Percentiles rank a stretch among this genome's conserved stretches.
Conservation (phyloP, 345 rosid genomes). For the Salix caprea region DNA sequence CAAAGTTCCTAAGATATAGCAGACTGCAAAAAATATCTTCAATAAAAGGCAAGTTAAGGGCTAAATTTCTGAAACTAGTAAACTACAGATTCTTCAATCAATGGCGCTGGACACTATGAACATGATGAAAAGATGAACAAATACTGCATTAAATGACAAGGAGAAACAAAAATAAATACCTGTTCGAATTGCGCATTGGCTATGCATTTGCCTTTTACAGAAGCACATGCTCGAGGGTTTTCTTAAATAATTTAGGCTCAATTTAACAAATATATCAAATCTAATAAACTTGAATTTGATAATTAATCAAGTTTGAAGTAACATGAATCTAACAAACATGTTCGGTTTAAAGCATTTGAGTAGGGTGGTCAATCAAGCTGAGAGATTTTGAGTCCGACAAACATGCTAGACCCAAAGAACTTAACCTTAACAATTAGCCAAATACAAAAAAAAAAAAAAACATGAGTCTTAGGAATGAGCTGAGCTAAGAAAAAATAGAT, state of each 20-base stretch:
- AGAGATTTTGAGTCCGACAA: too few species aligned
- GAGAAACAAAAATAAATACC: background rate
- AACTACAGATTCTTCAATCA: background rate
- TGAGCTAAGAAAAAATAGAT: too few species aligned
- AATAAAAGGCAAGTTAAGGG: background rate
- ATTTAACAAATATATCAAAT: too few species aligned
- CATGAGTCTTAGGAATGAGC: too few species aligned
- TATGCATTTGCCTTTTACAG: background rate
- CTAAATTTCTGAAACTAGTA: background rate
- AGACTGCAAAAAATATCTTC: background rate
- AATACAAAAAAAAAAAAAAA: too few species aligned
- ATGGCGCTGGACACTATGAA: background rate
- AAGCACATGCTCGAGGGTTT: background rate
- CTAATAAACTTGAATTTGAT: too few species aligned
- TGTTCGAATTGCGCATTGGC: background rate
- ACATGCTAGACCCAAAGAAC: too few species aligned
- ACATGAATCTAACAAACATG: too few species aligned
- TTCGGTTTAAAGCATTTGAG: too few species aligned
- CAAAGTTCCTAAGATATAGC: background rate
- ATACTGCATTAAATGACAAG: background rate
- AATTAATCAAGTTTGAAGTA: too few species aligned
- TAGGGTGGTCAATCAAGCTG: too few species aligned
- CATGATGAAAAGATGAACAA: background rate
- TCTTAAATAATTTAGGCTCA: background rate
- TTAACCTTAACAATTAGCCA: too few species aligned